Evolutionary conservation across 768 basidiomycete genomes (phyloP), one percentile per base, ranked within the genome.

Genomic region (Hemileccinum rubropunctum): DNA sequence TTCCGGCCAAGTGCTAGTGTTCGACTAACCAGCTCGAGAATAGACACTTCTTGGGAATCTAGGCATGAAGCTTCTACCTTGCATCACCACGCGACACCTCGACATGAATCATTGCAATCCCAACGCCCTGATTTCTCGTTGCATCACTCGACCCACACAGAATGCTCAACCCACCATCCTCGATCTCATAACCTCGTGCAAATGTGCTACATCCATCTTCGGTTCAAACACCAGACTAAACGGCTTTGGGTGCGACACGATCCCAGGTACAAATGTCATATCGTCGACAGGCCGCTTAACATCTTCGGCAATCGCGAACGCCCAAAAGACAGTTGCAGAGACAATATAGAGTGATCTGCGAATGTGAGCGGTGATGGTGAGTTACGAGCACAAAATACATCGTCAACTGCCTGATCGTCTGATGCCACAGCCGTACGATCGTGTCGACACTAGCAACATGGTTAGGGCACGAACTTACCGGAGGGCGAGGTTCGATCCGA

Each of bases 311-410:
- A 88, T 68, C 0, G 54, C 71, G 67, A 87, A 86, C 0, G 83
- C 76, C 82, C 83, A 86, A n/a, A 83, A 72, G 6, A 81, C 58
- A 14, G 84, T 70, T 0, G 83, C 82, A 0, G 81, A 75, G 51
- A 81, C 84, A 47, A 86, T 70, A 58, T 81, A 84, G 4, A 87
- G 69, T 1, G 84, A 86, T 13, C 82, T 80, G 23, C 1, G 20
- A 37, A 32, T 2, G 3, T 6, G 15, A 23, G 3, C 6, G 9
- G 39, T 17, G 37, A 39, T 33, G 11, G 34, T 3, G 2, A 4
- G n/a, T 30, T 3, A 14, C 1, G 8, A 20, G 23, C n/a, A n/a
- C n/a, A n/a, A n/a, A 27, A 9, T 8, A 3, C 6, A 23, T 23
- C 23, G 23, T 23, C 23, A 23, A 23, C n/a, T n/a, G 3, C 6